These are phyloP conservation scores for Hansfordia pulvinata DNA, from an alignment of 2,329 filamentous ascomycete genomes.

Conservation along the genomic window DNA sequence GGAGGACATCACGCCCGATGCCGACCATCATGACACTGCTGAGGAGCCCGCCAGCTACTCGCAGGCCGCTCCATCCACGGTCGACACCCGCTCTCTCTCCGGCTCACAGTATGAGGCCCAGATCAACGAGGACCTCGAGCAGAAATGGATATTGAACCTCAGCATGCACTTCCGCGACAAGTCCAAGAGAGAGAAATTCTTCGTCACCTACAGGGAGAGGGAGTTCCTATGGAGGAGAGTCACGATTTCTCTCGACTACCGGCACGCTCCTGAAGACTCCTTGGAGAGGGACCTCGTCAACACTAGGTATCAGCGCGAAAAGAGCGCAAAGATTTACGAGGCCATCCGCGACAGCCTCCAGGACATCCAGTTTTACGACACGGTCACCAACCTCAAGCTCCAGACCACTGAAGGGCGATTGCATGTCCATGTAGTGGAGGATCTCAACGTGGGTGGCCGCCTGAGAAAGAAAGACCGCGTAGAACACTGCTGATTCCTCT, in stretches of 20 bases:
- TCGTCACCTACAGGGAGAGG: slow-evolving; percentile 80
- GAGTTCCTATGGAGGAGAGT: slow-evolving; percentile 73
- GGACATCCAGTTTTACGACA: slow-evolving; percentile 94
- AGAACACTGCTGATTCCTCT: slow-evolving; percentile 1
- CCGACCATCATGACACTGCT: slow-evolving; percentile 14
- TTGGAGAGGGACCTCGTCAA: slow-evolving; percentile 71
- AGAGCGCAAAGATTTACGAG: slow-evolving; percentile 86
- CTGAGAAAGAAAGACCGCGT: slow-evolving; percentile 1
- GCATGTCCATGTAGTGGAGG: slow-evolving; percentile 96
- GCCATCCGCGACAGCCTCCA: slow-evolving; percentile 80
- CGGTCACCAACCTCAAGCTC: slow-evolving; percentile 89
- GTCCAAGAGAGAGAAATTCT: slow-evolving; percentile 92
- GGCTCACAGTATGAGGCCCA: slow-evolving; percentile 44
- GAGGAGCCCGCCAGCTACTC: slow-evolving; percentile 5
- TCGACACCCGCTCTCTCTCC: slow-evolving; percentile 33
- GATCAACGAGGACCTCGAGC: slow-evolving; percentile 72
- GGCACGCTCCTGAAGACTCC: slow-evolving; percentile 63
- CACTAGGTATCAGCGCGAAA: slow-evolving; percentile 77
- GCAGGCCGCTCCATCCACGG: slow-evolving; percentile 8
- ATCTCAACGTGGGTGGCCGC: slow-evolving; percentile 52
- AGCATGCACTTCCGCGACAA: slow-evolving; percentile 97
- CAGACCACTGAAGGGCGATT: slow-evolving; percentile 78
- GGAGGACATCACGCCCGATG: slow-evolving; percentile 7
- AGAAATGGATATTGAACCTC: slow-evolving; percentile 87
- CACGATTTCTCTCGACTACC: slow-evolving; percentile 89